phyloP scores from a whole-genome alignment of 2,329 filamentous ascomycete genomes.

The Grosmannia huntii region DNA sequence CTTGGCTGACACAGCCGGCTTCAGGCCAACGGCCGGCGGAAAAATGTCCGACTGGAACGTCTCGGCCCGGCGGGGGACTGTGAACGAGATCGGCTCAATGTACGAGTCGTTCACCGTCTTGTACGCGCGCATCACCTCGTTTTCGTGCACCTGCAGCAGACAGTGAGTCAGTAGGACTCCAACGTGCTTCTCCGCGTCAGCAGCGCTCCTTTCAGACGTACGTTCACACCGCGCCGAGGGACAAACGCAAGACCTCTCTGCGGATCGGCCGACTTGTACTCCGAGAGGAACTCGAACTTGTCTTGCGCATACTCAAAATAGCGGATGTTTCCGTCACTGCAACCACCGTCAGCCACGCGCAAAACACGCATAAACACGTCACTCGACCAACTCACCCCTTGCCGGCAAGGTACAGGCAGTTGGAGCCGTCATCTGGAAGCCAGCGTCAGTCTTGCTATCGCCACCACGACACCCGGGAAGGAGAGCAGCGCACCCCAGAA shows the following conservation, averaged over 20 bases:
- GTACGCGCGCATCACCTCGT: slow-evolving; percentile 89
- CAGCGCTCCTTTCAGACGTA: slow-evolving; percentile 19
- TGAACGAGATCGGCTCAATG: slow-evolving; percentile 95
- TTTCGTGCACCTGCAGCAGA: slow-evolving; percentile 62
- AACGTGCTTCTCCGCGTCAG: background rate
- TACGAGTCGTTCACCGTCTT: slow-evolving; percentile 94
- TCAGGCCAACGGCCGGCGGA: slow-evolving; percentile 68
- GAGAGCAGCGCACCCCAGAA: slow-evolving; percentile 67
- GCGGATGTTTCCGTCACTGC: slow-evolving; percentile 91
- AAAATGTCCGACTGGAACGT: slow-evolving; percentile 97
- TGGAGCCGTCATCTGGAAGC: slow-evolving; percentile 65
- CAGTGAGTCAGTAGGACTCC: background rate
- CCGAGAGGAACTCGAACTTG: slow-evolving; percentile 93
- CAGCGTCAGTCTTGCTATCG: slow-evolving; percentile 11
- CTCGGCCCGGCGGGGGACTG: slow-evolving; percentile 84
- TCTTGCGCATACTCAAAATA: slow-evolving; percentile 98
- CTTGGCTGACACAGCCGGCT: slow-evolving; percentile 63
- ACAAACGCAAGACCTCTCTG: slow-evolving; percentile 91
- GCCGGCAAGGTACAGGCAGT: slow-evolving; percentile 89
- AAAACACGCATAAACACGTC: background rate
- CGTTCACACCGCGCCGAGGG: slow-evolving; percentile 88
- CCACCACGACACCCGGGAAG: background rate
- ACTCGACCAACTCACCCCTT: slow-evolving; percentile 58
- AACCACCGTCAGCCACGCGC: background rate
- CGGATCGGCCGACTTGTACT: slow-evolving; percentile 93